Percentiles rank a stretch among this genome's conserved stretches.
Evolutionary conservation across 2,329 filamentous ascomycete species (phyloP).

Genomic region (Apiospora rasikravindrae): DNA sequence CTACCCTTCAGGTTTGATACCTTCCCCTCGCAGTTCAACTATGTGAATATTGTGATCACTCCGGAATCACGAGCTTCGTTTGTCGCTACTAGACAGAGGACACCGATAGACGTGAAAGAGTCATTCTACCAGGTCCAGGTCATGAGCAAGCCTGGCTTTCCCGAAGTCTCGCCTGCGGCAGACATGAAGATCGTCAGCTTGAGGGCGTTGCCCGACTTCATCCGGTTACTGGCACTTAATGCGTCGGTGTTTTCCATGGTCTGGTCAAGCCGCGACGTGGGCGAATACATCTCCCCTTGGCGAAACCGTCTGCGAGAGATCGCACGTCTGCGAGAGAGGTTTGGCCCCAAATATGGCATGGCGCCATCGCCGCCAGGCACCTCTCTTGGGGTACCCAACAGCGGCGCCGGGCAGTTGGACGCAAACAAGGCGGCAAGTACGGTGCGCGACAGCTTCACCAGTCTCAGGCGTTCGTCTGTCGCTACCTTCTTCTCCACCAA

Average conservation of each 20-base stretch:
- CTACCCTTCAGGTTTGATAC: constrained; percentile 86
- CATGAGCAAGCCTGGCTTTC: constrained; percentile 86
- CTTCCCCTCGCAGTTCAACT: constrained; percentile 94
- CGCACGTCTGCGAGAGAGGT: constrained; percentile 76
- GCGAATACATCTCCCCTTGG: constrained; percentile 90
- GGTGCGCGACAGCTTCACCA: constrained; percentile 66
- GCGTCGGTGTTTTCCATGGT: constrained; percentile 92
- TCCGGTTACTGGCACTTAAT: constrained; percentile 88
- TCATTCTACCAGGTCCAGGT: constrained; percentile 89
- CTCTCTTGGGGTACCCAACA: constrained; percentile 39
- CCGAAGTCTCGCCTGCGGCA: constrained; percentile 87
- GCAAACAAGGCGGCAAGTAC: constrained; percentile 50
- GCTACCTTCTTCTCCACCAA: constrained; percentile 67
- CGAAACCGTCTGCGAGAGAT: constrained; percentile 85
- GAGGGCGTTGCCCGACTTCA: constrained; percentile 80
- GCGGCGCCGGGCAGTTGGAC: constrained; percentile 38
- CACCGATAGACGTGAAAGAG: constrained; percentile 44
- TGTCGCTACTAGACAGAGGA: constrained; percentile 57
- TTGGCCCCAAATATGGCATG: constrained; percentile 44
- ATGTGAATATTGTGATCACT: constrained; percentile 94
- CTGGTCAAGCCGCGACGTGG: constrained; percentile 79
- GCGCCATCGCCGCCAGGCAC: constrained; percentile 39
- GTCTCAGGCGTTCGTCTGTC: constrained; percentile 66
- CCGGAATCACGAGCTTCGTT: constrained; percentile 83
- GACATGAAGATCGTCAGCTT: constrained; percentile 89